Percentiles rank a stretch among this genome's conserved stretches.
Evolutionary conservation across 768 basidiomycete species (phyloP).

Genomic region (Terana coerulea): DNA sequence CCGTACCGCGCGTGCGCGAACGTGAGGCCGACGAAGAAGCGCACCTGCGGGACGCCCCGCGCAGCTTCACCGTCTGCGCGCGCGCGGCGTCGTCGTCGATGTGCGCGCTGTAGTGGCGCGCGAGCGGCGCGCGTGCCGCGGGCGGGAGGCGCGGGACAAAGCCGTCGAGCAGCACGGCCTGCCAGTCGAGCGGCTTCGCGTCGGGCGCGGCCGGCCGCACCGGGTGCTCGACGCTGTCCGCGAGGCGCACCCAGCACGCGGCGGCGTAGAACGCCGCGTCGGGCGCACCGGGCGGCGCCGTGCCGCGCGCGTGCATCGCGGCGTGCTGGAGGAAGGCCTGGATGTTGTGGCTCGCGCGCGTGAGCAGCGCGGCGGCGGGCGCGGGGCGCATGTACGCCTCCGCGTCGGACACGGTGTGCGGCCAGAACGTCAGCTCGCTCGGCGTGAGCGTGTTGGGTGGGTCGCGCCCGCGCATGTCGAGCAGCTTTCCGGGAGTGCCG

Average conservation of each 20-base stretch:
- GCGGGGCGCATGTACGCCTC: slow-evolving; percentile 8
- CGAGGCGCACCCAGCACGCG: slow-evolving; percentile 14
- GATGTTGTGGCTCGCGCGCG: slow-evolving; percentile 18
- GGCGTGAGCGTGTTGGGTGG: slow-evolving; percentile 15
- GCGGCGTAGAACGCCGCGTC: slow-evolving; percentile 20
- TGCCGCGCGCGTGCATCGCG: background rate
- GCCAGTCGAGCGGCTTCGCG: slow-evolving; percentile 20
- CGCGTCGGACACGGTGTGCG: slow-evolving; percentile 4
- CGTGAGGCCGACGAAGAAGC: slow-evolving; percentile 24
- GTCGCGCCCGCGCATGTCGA: slow-evolving; percentile 37
- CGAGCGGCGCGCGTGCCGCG: background rate
- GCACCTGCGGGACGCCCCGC: slow-evolving; percentile 7
- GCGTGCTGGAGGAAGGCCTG: slow-evolving; percentile 7
- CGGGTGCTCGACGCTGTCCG: slow-evolving; percentile 13
- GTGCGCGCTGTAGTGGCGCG: background rate
- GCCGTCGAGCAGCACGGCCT: slow-evolving; percentile 19
- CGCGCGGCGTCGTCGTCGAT: slow-evolving; percentile 13
- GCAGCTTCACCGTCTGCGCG: slow-evolving; percentile 7
- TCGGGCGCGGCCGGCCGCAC: slow-evolving; percentile 10
- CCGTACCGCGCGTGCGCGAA: slow-evolving; percentile 17
- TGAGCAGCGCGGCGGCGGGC: slow-evolving; percentile 7
- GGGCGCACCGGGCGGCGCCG: slow-evolving; percentile 2
- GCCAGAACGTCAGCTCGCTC: slow-evolving; percentile 4
- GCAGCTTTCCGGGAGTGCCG: slow-evolving; percentile 33
- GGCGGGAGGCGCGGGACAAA: slow-evolving; percentile 12